Evolutionary conservation across 1,284 basidiomycete genomes (phyloP), one percentile per base, ranked within the genome.

Genomic region (Ceratobasidium papillatum): DNA sequence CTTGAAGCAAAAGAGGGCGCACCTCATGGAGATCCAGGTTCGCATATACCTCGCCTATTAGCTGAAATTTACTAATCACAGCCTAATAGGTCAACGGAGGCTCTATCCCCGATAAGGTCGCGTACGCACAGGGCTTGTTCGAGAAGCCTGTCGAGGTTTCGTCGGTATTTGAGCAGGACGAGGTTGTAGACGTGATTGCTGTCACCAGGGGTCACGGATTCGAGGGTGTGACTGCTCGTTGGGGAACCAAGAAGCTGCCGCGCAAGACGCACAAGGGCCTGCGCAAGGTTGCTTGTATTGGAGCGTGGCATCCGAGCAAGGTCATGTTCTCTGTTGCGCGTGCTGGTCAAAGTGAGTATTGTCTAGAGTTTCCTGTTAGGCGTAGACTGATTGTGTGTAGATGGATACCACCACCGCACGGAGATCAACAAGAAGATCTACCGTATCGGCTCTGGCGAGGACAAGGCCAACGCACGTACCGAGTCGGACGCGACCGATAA

Each of bases 281-380:
- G 80, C 94, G 96, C 84, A 98, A 99, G 87, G 96, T 98, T 80
- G 97, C 97, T 83, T 99, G 98, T 92, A 99, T 99, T 81, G 97
- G 97, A 88, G 96, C 96, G 82, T 98, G 96, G 96, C 96, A 98
- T 89, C 96, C 95, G 82, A 94, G 94, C 78, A 97, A 96, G 86
- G 96, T 98, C 89, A 99, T 99, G 96, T 99, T 95, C 92, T 98
- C 96, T 63, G 98, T 99, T 79, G 97, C 96, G 76, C 97, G 98
- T 88, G 96, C 98, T 79, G 98, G 98, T 95, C 97, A 99, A 91
- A 94, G 93, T 94, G 80, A 77, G 91, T 85, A 32, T 58, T 58
- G 38, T 59, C 32, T 25, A 27, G 56, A 51, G 1, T 38, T 69
- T 62, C 43, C 64, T 59, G 74, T 32, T 30, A 47, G 75, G 51